phyloP scores from a whole-genome alignment of 179 eudicot species.

The Spinacia oleracea region DNA sequence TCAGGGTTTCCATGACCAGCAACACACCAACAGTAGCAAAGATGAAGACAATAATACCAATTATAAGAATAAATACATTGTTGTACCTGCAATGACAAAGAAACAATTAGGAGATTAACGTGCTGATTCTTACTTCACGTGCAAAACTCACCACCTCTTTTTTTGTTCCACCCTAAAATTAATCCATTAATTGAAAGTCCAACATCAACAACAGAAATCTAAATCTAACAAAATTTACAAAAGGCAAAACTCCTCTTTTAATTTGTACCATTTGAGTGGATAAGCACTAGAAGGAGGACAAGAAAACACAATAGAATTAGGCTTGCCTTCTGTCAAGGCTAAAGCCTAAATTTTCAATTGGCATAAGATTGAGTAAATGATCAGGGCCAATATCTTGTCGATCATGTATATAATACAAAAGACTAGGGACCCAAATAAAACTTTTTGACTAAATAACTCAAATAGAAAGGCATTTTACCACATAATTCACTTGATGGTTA shows the following conservation, averaged over 20 bases:
- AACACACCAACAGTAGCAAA: constrained; percentile 78
- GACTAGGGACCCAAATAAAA: background rate
- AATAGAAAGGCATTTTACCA: background rate
- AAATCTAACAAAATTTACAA: too few relatives aligned
- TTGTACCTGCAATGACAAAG: constrained; percentile 53
- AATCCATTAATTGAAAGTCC: too few relatives aligned
- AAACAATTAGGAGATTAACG: background rate
- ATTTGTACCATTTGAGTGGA: background rate
- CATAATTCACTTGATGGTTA: background rate
- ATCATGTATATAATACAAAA: background rate
- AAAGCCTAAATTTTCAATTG: background rate
- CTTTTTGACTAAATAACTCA: background rate
- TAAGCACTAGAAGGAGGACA: background rate
- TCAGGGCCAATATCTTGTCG: too few relatives aligned
- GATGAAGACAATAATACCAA: constrained; percentile 68
- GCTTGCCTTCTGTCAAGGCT: background rate
- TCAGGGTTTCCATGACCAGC: constrained; percentile 82
- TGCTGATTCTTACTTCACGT: background rate
- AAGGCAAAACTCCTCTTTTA: background rate
- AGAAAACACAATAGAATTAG: too few relatives aligned
- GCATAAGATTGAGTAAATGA: too few relatives aligned
- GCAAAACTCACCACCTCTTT: background rate
- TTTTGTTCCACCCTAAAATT: too few relatives aligned
- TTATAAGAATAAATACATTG: constrained; percentile 51
- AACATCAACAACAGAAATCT: too few relatives aligned